Conservation (phyloP, 73 alveolate species). For the Symbiodinium natans region DNA sequence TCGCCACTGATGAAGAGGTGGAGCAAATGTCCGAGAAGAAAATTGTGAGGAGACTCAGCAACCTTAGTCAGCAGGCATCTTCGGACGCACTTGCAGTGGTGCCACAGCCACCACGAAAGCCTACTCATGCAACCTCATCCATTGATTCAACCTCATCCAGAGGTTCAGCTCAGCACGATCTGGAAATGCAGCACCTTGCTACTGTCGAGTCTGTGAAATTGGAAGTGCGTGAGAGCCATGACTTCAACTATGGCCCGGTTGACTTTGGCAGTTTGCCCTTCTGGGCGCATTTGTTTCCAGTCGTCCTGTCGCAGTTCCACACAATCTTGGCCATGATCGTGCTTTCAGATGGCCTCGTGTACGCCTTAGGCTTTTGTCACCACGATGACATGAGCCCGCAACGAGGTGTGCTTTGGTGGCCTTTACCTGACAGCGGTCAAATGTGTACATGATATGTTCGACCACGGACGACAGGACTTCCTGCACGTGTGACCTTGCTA, state of each 20-base stretch:
- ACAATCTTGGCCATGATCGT: neutral
- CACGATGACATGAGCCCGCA: neutral
- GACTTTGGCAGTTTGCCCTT: constrained; percentile 11
- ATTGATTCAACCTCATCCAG: too few relatives aligned
- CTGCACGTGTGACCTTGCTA: too few relatives aligned
- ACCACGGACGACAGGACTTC: too few relatives aligned
- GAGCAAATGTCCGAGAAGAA: neutral
- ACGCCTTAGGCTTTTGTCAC: constrained; percentile 4
- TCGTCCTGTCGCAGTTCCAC: neutral
- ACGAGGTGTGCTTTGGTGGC: constrained; percentile 6
- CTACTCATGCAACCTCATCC: too few relatives aligned
- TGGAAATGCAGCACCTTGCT: too few relatives aligned
- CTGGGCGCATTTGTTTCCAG: constrained; percentile 34
- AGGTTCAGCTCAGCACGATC: too few relatives aligned
- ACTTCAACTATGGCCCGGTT: constrained; percentile 18
- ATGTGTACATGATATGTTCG: too few relatives aligned
- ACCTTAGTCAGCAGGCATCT: too few relatives aligned
- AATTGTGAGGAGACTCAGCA: too few relatives aligned
- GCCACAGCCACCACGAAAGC: too few relatives aligned
- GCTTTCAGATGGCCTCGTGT: neutral
- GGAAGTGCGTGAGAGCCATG: constrained; percentile 23
- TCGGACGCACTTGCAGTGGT: too few relatives aligned
- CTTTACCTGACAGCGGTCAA: neutral
- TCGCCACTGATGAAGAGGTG: constrained; percentile 7
- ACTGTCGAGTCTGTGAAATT: neutral